Base-by-base conservation (phyloP, 2,329 filamentous ascomycete genomes). In the Tricladium varicosporioides region DNA sequence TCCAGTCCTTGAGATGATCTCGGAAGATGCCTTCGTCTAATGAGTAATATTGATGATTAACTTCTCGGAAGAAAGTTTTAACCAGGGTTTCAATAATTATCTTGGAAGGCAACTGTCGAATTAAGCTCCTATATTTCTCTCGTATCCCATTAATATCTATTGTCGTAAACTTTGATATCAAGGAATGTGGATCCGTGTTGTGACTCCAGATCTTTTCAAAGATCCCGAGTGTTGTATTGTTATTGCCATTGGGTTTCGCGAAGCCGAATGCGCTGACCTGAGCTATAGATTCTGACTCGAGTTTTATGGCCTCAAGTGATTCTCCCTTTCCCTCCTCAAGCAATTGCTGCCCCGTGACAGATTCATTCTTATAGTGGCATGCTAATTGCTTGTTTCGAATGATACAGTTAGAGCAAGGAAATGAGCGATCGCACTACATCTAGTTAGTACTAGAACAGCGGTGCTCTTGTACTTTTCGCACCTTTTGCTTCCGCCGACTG, bases 401-500 rank as follows among this genome's bases (percentile, higher is more conserved):
- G 32, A 78, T 73, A 69, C 83, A 86, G 67, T 85, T 85, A 48
- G 78, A 77, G 68, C 83, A 86, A 1, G 83, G 83, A 58, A 80
- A 73, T 58, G 79, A 76, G 57, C 83, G 78, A 66, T 86, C 82
- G 69, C 83, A 86, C 78, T 84, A 27, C 22, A 27, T 27, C 3
- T 27, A 27, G 7, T 27, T 27, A 27, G 22, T 27, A 27, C 22
- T 27, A 27, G 22, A 27, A 27, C 4, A 27, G 7, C 7, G 7
- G 22, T 7, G 22, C 22, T 27, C 22, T 7, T 27, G 22, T 27
- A 27, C n/a, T 27, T 27, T 27, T 27, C 22, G 22, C 22, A 27
- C 22, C 22, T 27, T 27, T 7, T 27, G 22, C 22, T 27, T 27
- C 22, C 22, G 22, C 22, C 22, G 22, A 27, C 22, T 27, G 22